Conservation (phyloP, 1,284 basidiomycete genomes). For the Lentinula novae-zelandiae region DNA sequence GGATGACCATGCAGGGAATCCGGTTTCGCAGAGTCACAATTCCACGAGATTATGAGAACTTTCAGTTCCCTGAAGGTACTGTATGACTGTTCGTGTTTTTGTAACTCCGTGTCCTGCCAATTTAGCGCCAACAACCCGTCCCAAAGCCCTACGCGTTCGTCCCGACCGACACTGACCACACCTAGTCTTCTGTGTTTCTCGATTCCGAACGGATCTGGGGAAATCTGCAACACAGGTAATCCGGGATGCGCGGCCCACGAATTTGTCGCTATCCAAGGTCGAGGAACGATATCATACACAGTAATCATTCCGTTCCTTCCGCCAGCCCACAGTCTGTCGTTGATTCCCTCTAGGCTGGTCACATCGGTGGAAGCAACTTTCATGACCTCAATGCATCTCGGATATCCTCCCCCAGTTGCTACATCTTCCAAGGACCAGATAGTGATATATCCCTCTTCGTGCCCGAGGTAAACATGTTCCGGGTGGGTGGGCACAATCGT, state of each 20-base stretch:
- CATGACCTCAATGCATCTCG: conserved; percentile 59
- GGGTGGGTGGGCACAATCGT: conserved; percentile 72
- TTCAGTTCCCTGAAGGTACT: conserved; percentile 78
- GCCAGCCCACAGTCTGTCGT: conserved; percentile 82
- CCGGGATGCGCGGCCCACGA: conserved; percentile 85
- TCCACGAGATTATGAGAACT: conserved; percentile 89
- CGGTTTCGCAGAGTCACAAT: conserved; percentile 87
- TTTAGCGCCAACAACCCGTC: conserved; percentile 85
- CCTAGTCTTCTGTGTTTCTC: conserved; percentile 54
- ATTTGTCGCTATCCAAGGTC: conserved; percentile 87
- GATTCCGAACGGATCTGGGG: conserved; percentile 72
- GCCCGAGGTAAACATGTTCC: conserved; percentile 78
- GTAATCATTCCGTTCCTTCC: conserved; percentile 78
- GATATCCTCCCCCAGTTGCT: neutral
- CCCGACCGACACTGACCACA: conserved; percentile 77
- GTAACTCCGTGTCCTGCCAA: conserved; percentile 85
- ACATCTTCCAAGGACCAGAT: conserved; percentile 59
- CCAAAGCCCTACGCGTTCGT: conserved; percentile 80
- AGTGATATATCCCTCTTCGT: conserved; percentile 87
- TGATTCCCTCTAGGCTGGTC: conserved; percentile 76
- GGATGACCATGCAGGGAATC: conserved; percentile 48
- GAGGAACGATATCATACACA: conserved; percentile 71
- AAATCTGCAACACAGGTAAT: conserved; percentile 70
- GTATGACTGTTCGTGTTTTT: conserved; percentile 73
- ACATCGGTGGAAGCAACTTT: conserved; percentile 82